Percentiles rank a stretch among this genome's conserved stretches.
Conservation (phyloP, 768 basidiomycete genomes). For the Filobasidium wieringae region DNA sequence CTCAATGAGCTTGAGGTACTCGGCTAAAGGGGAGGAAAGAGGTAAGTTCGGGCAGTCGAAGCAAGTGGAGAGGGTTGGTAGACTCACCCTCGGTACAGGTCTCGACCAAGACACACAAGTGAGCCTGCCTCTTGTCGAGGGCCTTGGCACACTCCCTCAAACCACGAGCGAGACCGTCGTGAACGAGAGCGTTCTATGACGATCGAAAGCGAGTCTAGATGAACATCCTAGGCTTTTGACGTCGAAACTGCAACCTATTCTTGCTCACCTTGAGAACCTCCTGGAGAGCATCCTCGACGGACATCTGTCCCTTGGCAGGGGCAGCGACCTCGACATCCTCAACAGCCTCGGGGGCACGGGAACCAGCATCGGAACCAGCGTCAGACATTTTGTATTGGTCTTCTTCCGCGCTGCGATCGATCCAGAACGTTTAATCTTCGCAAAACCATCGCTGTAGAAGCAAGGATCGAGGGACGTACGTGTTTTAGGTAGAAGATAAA, state of each 20-base stretch:
- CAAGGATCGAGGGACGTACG: neutral
- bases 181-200: conserved; percentile 72
- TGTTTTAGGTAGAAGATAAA: neutral
- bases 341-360: conserved; percentile 36
- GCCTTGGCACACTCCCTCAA: conserved; percentile 97
- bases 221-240: neutral
- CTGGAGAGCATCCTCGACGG: conserved; percentile 74
- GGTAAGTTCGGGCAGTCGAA: neutral
- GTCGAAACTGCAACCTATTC: neutral
- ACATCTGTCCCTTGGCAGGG: conserved; percentile 68
- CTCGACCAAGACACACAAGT: conserved; percentile 97
- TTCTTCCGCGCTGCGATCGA: conserved; percentile 15
- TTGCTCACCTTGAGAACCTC: conserved; percentile 70
- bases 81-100: conserved; percentile 72
- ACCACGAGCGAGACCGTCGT: conserved; percentile 96
- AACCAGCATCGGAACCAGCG: conserved; percentile 39
- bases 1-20: conserved; percentile 99
- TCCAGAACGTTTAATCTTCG: neutral
- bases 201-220: neutral
- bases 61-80: neutral
- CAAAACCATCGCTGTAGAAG: neutral
- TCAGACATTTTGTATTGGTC: conserved; percentile 37
- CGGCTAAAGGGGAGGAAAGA: conserved; percentile 44
- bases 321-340: conserved; percentile 71
- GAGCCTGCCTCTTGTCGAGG: conserved; percentile 95